Percentiles rank a stretch among this genome's conserved stretches.
Evolutionary conservation across 2,329 filamentous ascomycete genomes (phyloP).

Genomic region (Acrocalymma vagum): DNA sequence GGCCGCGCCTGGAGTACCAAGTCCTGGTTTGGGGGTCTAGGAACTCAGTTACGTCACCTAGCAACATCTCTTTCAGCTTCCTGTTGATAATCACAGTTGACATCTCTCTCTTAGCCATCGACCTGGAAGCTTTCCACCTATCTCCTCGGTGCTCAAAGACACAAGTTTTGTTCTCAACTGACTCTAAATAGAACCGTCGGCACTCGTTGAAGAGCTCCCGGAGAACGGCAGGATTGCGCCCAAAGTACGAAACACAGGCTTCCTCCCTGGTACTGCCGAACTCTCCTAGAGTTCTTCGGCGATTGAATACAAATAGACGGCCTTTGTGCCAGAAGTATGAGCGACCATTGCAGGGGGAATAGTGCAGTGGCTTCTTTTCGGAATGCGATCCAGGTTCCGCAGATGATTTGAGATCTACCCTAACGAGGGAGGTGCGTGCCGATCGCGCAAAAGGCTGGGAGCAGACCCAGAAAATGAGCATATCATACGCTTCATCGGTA

Average conservation of each 20-base stretch:
- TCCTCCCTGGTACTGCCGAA: slow-evolving; percentile 14
- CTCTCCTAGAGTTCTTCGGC: slow-evolving; percentile 12
- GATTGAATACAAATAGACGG: slow-evolving; percentile 16
- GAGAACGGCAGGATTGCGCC: slow-evolving; percentile 17
- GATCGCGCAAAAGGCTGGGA: slow-evolving; percentile 13
- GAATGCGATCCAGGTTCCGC: slow-evolving; percentile 10
- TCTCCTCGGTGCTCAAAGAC: no score
- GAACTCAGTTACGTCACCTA: no score
- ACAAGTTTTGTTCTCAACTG: slow-evolving; percentile 22
- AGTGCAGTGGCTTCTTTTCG: slow-evolving; percentile 20
- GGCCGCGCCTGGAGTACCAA: background rate
- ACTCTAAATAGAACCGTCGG: slow-evolving; percentile 15
- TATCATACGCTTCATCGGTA: slow-evolving; percentile 18
- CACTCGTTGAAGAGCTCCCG: slow-evolving; percentile 15
- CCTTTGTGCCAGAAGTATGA: slow-evolving; percentile 17
- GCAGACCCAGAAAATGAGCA: slow-evolving; percentile 16
- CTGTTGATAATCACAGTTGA: no score
- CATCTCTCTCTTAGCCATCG: no score
- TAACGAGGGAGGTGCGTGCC: slow-evolving; percentile 16
- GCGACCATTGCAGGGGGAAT: slow-evolving; percentile 19
- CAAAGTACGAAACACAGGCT: slow-evolving; percentile 18
- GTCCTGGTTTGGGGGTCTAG: no score
- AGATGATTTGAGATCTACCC: slow-evolving; percentile 17
- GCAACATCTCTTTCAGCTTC: no score
- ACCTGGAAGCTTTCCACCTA: no score